Percentiles rank a stretch among this genome's conserved stretches.
phyloP scores from a whole-genome alignment of 768 basidiomycete genomes.

The Auricularia sp. region DNA sequence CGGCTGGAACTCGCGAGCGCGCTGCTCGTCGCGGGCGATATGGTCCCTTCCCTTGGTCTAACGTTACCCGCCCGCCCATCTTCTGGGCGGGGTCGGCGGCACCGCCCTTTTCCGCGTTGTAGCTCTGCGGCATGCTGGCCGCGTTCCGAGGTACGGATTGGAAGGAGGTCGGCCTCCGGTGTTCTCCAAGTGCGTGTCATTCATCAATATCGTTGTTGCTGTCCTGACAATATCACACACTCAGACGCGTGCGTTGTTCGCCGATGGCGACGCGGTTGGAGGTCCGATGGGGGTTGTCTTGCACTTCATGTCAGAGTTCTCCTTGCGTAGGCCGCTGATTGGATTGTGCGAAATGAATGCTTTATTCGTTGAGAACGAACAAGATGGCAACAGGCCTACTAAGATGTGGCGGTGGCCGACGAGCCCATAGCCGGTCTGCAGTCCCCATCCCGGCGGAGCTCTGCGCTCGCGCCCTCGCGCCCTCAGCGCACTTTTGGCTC shows the following conservation, averaged over 20 bases:
- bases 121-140: constrained; percentile 49
- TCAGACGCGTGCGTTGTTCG: neutral
- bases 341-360: no score
- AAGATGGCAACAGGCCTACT: no score
- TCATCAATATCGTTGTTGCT: no score
- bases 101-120: constrained; percentile 32
- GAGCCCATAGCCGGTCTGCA: constrained; percentile 6
- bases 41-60: constrained; percentile 27
- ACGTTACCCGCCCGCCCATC: neutral
- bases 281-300: no score
- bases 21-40: constrained; percentile 33
- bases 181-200: constrained; percentile 17
- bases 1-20: constrained; percentile 10
- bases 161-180: constrained; percentile 55
- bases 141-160: constrained; percentile 68
- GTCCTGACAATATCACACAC: neutral
- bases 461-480: constrained; percentile 40
- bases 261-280: no score
- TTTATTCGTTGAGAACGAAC: no score
- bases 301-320: no score
- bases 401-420: constrained; percentile 31
- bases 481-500: constrained; percentile 25
- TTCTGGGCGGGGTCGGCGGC: neutral
- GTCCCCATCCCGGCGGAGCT: constrained; percentile 1
- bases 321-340: no score